phyloP scores from a whole-genome alignment of 139 green algal species.

The Trebouxia sp. region DNA sequence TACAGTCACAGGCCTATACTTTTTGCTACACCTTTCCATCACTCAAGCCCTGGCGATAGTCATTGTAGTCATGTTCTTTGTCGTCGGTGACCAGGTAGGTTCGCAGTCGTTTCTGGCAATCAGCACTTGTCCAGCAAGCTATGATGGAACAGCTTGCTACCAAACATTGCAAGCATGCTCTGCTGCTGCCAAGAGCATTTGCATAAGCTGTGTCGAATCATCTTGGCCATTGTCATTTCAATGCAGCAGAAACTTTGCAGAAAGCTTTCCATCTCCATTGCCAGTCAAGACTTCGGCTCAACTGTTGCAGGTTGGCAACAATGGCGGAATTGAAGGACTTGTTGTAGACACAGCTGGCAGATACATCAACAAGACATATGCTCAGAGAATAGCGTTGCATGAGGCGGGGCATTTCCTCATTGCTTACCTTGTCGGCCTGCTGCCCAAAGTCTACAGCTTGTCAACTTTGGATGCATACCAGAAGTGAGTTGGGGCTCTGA shows the following conservation, averaged over 20 bases:
- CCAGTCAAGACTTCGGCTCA: not conserved
- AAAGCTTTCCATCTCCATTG: not conserved
- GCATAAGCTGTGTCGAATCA: too few relatives aligned
- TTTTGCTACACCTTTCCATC: slow-evolving; percentile 33
- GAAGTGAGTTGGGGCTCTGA: slow-evolving; percentile 38
- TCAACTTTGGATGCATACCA: slow-evolving; percentile 79
- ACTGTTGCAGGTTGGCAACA: slow-evolving; percentile 42
- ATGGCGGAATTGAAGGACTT: slow-evolving; percentile 77
- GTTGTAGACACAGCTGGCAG: slow-evolving; percentile 73
- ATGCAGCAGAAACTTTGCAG: too few relatives aligned
- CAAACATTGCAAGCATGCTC: not conserved
- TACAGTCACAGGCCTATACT: slow-evolving; percentile 61
- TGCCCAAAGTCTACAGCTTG: slow-evolving; percentile 91
- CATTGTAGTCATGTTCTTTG: slow-evolving; percentile 53
- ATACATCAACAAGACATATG: slow-evolving; percentile 59
- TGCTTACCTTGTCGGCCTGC: slow-evolving; percentile 90
- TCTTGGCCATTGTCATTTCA: too few relatives aligned
- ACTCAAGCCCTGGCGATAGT: slow-evolving; percentile 47
- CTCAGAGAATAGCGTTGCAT: slow-evolving; percentile 72
- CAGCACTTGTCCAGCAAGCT: too few relatives aligned
- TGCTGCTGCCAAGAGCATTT: too few relatives aligned
- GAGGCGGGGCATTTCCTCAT: slow-evolving; percentile 96
- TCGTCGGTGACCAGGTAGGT: slow-evolving; percentile 68
- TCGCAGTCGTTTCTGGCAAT: too few relatives aligned
- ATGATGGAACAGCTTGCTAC: too few relatives aligned